Conservation (phyloP, 257 asterid genomes). For the Salvia hispanica region DNA sequence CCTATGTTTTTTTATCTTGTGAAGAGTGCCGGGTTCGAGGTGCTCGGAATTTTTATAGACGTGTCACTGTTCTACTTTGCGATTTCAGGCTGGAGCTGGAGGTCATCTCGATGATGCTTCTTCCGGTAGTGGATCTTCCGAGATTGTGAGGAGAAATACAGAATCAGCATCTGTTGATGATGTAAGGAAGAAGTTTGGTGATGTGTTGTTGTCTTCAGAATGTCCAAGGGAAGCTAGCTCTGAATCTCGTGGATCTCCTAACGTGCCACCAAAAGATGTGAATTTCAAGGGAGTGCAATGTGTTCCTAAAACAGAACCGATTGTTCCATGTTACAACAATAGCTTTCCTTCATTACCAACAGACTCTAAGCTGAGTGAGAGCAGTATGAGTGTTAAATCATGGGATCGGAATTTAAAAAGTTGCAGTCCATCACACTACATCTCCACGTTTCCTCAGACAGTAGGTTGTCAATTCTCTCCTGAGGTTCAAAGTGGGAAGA, state of each 20-base stretch:
- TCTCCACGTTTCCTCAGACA: constrained; percentile 18
- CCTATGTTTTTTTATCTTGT: not conserved
- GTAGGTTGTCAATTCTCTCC: constrained; percentile 16
- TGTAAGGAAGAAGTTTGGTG: constrained; percentile 33
- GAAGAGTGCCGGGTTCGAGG: not conserved
- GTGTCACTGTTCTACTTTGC: not conserved
- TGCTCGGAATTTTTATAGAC: not conserved
- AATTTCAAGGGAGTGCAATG: constrained; percentile 11
- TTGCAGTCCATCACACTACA: constrained; percentile 9
- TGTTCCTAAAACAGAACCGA: constrained; percentile 22
- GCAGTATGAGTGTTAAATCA: constrained; percentile 7
- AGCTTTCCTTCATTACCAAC: constrained; percentile 13
- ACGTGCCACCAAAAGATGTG: constrained; percentile 23
- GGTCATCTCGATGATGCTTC: constrained; percentile 31
- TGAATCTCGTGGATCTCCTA: constrained; percentile 18
- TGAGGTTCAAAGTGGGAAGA: constrained; percentile 35
- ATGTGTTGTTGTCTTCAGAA: constrained; percentile 10
- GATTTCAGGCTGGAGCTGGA: constrained; percentile 41
- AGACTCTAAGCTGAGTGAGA: constrained; percentile 21
- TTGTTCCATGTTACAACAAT: constrained; percentile 1
- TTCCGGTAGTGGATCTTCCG: constrained; percentile 25
- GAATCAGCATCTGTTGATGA: constrained; percentile 29
- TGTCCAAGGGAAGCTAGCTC: constrained; percentile 6
- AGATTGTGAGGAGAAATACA: constrained; percentile 16
- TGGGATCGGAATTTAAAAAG: constrained; percentile 15